These are phyloP conservation scores for Apiospora koreana DNA, from an alignment of 2,329 filamentous ascomycete species.

Conservation along the genomic window DNA sequence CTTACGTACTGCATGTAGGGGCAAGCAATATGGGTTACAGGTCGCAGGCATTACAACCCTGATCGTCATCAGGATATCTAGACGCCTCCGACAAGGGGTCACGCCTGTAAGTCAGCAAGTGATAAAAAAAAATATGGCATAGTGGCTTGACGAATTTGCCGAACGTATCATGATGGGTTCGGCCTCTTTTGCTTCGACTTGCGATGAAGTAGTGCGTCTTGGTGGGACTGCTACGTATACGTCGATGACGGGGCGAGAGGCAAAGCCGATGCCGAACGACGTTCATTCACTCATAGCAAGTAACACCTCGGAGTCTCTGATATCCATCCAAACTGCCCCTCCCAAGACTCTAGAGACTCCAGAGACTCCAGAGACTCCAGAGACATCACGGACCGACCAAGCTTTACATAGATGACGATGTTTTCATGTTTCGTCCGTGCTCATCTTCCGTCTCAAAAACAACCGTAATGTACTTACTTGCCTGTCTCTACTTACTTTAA, in stretches of 20 bases:
- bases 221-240: not conserved
- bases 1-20: slow-evolving; percentile 8
- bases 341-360: too few species aligned
- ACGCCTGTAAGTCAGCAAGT: not conserved
- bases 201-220: not conserved
- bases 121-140: not conserved
- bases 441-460: not conserved
- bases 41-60: slow-evolving; percentile 7
- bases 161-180: not conserved
- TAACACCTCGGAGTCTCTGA: not conserved
- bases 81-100: slow-evolving; percentile 5
- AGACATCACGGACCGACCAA: not conserved
- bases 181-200: not conserved
- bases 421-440: slow-evolving; percentile 5
- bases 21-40: slow-evolving; percentile 4
- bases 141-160: not conserved
- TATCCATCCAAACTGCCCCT: not conserved
- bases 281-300: too few species aligned
- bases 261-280: not conserved
- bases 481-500: not conserved
- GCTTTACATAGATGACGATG: not conserved
- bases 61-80: not conserved
- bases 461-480: not conserved
- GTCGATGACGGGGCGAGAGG: not conserved
- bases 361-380: too few species aligned